Conservation (phyloP, 1,284 basidiomycete genomes). For the Bondarzewia mesenterica region DNA sequence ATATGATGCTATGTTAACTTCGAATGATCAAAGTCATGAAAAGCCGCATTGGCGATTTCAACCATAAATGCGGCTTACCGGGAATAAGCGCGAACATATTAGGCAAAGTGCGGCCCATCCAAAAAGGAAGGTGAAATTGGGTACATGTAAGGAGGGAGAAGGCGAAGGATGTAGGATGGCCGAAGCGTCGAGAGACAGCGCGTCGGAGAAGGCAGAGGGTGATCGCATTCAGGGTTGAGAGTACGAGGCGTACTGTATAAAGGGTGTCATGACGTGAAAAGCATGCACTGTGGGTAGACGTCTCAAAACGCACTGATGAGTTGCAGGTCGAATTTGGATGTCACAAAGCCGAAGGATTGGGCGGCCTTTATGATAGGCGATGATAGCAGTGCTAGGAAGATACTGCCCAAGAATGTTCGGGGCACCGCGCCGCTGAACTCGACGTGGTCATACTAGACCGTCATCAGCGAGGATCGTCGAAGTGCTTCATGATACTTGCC, state of each 20-base stretch:
- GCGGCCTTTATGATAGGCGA: slow-evolving; percentile 37
- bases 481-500: slow-evolving; percentile 29
- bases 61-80: slow-evolving; percentile 38
- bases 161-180: slow-evolving; percentile 44
- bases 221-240: slow-evolving; percentile 63
- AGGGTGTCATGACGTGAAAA: slow-evolving; percentile 21
- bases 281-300: not conserved
- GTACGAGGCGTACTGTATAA: slow-evolving; percentile 56
- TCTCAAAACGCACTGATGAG: slow-evolving; percentile 39
- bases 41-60: no score
- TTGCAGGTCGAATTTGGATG: slow-evolving; percentile 56
- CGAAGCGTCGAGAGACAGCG: slow-evolving; percentile 58
- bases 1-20: slow-evolving; percentile 64
- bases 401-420: slow-evolving; percentile 76
- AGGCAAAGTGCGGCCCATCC: slow-evolving; percentile 87
- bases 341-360: slow-evolving; percentile 31
- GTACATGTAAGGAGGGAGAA: slow-evolving; percentile 66
- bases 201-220: slow-evolving; percentile 59
- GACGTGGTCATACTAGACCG: slow-evolving; percentile 79
- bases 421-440: slow-evolving; percentile 87
- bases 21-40: no score
- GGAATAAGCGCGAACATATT: slow-evolving; percentile 88
- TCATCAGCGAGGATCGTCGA: not conserved
- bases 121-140: slow-evolving; percentile 92
- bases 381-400: slow-evolving; percentile 49